Evolutionary conservation across 495 filamentous ascomycete genomes (phyloP).

Genomic region (Letharia columbiana): DNA sequence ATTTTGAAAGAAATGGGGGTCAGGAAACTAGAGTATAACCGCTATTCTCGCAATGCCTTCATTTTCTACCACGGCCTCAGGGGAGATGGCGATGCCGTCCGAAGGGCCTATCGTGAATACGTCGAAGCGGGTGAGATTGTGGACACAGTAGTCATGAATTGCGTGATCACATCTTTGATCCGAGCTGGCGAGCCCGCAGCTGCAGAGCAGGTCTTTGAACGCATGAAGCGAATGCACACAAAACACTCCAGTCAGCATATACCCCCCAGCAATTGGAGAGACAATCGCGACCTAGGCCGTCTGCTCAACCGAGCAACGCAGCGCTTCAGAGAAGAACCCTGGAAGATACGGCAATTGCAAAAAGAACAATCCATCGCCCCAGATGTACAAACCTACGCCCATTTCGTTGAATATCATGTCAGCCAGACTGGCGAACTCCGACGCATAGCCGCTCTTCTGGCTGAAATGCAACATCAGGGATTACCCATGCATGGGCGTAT

Average conservation of each 20-base stretch:
- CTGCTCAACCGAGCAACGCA: slow-evolving; percentile 40
- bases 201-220: slow-evolving; percentile 69
- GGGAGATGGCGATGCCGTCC: slow-evolving; percentile 57
- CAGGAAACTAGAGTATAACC: slow-evolving; percentile 55
- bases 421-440: slow-evolving; percentile 47
- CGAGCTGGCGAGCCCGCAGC: slow-evolving; percentile 58
- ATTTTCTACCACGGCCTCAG: slow-evolving; percentile 76
- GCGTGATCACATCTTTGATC: slow-evolving; percentile 70
- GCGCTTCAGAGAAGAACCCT: slow-evolving; percentile 44
- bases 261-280: slow-evolving; percentile 49
- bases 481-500: slow-evolving; percentile 53
- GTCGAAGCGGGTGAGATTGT: slow-evolving; percentile 76
- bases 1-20: slow-evolving; percentile 70
- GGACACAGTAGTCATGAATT: slow-evolving; percentile 80
- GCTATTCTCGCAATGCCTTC: slow-evolving; percentile 66
- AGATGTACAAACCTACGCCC: slow-evolving; percentile 53
- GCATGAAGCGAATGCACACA: slow-evolving; percentile 61
- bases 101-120: slow-evolving; percentile 64
- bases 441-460: slow-evolving; percentile 47
- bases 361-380: slow-evolving; percentile 48
- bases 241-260: slow-evolving; percentile 29
- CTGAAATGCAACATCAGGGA: slow-evolving; percentile 53
- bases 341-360: slow-evolving; percentile 42
- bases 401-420: slow-evolving; percentile 48
- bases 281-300: slow-evolving; percentile 40